Evolutionary conservation across 2,329 filamentous ascomycete species (phyloP), one percentile per base, ranked within the genome.

Genomic region (Trichoderma sp.): DNA sequence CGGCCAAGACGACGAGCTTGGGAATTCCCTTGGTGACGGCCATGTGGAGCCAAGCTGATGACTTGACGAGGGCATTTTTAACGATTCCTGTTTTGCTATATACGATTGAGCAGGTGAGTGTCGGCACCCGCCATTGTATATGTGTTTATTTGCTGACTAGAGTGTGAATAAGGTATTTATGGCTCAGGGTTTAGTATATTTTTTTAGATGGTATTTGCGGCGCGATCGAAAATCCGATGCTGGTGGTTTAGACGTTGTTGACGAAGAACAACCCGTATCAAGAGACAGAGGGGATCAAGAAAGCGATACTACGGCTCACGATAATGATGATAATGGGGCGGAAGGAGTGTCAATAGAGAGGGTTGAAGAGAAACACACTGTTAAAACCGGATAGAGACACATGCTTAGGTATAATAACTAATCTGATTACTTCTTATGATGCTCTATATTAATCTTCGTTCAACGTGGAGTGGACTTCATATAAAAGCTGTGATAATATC

Each of bases 1-100:
- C 90, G 0, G 90, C 90, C 15, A 93, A 93, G 77, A 91, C 90
- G 3, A 89, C 89, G 1, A 88, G 87, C 3, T 81, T 92, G 67
- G 89, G 90, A 0, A 90, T 92, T 8, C 90, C 90, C 0, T 75
- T 92, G 32, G 83, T 87, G 60, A 86, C 87, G 35, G 86, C 90
- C 68, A 92, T 92, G 86, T 92, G 89, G 81, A 79, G 81, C 15
- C 81, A 84, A 15, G 78, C 87, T 10, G 82, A 84, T 70, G 77
- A 86, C 52, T 77, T 85, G 45, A 83, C 86, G 22, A 81, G 85
- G 69, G 83, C 85, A 0, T 86, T 85, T 71, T 84, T 90, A 54
- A 86, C 89, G 74, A 86, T 90, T 34, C 88, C 89, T 0, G 85
- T 90, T 17, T 79, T 90, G 45, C 80, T 90, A 17, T 90, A 87